Evolutionary conservation across 352 stramenopile genomes (phyloP), one percentile per base, ranked within the genome.

Genomic region (Sclerospora graminicola): DNA sequence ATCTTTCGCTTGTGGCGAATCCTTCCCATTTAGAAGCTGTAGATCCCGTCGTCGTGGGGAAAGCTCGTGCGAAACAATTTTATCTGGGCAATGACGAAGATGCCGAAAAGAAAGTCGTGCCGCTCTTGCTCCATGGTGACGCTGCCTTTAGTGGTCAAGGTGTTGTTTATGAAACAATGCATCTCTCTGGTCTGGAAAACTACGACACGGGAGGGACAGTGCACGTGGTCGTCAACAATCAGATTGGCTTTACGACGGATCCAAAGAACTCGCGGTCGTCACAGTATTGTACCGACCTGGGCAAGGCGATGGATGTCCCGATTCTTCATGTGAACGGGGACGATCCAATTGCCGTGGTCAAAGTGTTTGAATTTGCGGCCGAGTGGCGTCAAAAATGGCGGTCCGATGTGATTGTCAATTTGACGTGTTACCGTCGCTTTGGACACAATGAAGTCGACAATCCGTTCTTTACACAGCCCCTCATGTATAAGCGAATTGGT

Each of bases 401-500:
- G 34, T 73, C 72, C 26, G 95, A 99, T 73, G 91, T 97, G 50
- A 97, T 99, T 53, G 94, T 99, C 60, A 96, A 99, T 73, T 73
- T 98, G 59, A 89, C 97, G 45, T 97, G 95, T 62, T 99, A 98
- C 74, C 88, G 95, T 56, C 76, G 89, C 15, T 96, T 97, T 60
- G 95, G 95, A 4, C 95, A 99, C 76, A 99, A 98, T 69, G 95
- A 99, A 72, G 80, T 98, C 37, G 95, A 99, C 72, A 95, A 98
- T 56, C 95, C 95, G 27, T 84, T 95, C 42, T 98, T 98, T 61
- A 99, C 95, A n/a, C 95, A 99, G 71, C 95, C 95, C 8, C 74
- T 92, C n/a, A 84, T 98, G 57, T 98, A 99, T 76, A 89, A 94
- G 52, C 82, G 90, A 58, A 98, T 98, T 54, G 74, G 63, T 1